Evolutionary conservation across 1,284 basidiomycete genomes (phyloP), one percentile per base, ranked within the genome.

Genomic region (Heterobasidion parviporum): DNA sequence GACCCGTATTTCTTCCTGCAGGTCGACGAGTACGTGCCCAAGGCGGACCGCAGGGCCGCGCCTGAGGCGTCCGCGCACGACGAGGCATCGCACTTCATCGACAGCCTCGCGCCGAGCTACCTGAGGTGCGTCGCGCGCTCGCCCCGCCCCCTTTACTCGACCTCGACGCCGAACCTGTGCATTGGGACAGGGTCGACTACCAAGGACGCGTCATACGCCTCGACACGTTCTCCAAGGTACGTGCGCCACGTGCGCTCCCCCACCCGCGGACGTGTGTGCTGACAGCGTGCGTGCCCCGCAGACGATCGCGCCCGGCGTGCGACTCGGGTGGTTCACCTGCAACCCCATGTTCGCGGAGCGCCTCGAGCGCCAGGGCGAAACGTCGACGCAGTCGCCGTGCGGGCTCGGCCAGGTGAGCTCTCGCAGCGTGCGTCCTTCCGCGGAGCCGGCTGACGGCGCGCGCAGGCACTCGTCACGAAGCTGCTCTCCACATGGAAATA

Each of bases 1-100:
- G 89, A 92, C 69, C 90, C 89, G 8, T 92, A 92, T 70, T 92
- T 82, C 68, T 89, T 89, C 72, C 72, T 93, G 16, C 86, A 87
- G 65, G 68, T 81, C 59, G 79, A 76, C 1, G 61, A 69, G 9
- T 87, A 84, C 65, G 67, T 75, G 20, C 73, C 75, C 50, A 75
- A 79, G 66, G 60, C 66, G 1, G 61, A 70, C 26, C 75, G 84
- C 34, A 64, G 61, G 57, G 60, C 63, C 56, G 65, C 61, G 50
- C 58, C 57, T 14, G 54, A 35, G 26, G 52, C 58, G n/a, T 35
- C 59, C 49, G 50, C 58, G 48, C 54, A 66, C 57, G 61, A 72
- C 66, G 61, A 63, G 59, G 56, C 76, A 51, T 68, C 75, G 47
- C 64, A 66, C 54, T 90, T 77, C 64, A 60, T 88, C 36, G 66